phyloP scores from a whole-genome alignment of 768 basidiomycete species.

The Mycena latifolia region DNA sequence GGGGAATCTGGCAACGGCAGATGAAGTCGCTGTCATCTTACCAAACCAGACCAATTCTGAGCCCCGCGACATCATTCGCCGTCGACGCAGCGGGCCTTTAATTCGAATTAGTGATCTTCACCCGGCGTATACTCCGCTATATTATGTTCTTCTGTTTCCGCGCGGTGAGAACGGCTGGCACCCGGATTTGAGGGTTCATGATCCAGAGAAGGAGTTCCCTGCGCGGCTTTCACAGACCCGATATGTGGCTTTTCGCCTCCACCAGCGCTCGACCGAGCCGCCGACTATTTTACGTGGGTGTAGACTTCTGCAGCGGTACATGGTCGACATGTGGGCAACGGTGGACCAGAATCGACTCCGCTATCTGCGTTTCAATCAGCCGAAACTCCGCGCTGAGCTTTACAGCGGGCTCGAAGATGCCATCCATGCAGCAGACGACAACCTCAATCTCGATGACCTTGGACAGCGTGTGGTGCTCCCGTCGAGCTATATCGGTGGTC shows the following conservation, averaged over 20 bases:
- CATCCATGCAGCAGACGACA: conserved; percentile 26
- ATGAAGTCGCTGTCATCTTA: conserved; percentile 17
- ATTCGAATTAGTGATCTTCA: conserved; percentile 42
- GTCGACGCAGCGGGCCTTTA: conserved; percentile 36
- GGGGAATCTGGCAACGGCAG: conserved; percentile 49
- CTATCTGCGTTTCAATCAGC: conserved; percentile 47
- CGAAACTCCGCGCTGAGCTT: conserved; percentile 42
- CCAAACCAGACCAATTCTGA: not conserved
- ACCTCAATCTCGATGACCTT: conserved; percentile 38
- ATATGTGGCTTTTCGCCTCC: conserved; percentile 49
- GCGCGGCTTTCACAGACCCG: conserved; percentile 44
- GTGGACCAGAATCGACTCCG: conserved; percentile 47
- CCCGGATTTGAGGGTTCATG: conserved; percentile 19
- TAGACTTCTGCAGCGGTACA: conserved; percentile 52
- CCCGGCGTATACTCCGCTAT: conserved; percentile 44
- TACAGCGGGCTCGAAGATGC: conserved; percentile 48
- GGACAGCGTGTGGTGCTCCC: conserved; percentile 44
- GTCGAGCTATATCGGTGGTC: conserved; percentile 30
- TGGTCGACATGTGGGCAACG: conserved; percentile 53
- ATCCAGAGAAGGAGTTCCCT: not conserved
- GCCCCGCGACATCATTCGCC: conserved; percentile 26
- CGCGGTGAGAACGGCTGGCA: conserved; percentile 48
- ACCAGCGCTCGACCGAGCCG: conserved; percentile 40
- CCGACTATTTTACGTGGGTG: conserved; percentile 47
- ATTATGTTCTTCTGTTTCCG: conserved; percentile 53